Conservation (phyloP, 441 rosid genomes). For the Erodium chrysanthum region DNA sequence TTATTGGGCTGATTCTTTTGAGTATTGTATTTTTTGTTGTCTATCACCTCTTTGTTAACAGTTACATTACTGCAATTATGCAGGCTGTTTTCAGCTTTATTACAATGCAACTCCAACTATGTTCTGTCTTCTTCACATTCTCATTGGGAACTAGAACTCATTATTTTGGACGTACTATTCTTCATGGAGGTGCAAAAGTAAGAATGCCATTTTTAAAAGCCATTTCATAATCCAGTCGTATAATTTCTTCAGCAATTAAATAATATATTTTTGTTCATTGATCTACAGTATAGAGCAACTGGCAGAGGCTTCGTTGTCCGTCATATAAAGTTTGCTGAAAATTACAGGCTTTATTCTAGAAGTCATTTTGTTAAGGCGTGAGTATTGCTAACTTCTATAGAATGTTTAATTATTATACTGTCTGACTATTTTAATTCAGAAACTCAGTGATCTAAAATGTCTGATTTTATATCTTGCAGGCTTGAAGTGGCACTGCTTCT, state of each 20-base stretch:
- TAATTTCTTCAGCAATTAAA: conserved; percentile 14
- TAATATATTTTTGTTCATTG: conserved; percentile 19
- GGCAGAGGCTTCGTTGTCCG: conserved; percentile 97
- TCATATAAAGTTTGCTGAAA: conserved; percentile 86
- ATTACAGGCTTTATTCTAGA: conserved; percentile 92
- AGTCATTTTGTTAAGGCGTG: conserved; percentile 95
- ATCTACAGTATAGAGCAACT: conserved; percentile 83
- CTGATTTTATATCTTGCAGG: conserved; percentile 34
- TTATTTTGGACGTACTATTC: conserved; percentile 94
- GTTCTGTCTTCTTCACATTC: conserved; percentile 98
- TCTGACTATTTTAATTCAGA: background rate
- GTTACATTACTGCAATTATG: conserved; percentile 13
- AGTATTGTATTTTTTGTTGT: background rate
- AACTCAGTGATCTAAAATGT: conserved; percentile 18
- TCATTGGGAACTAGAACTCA: conserved; percentile 94
- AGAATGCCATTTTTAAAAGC: conserved; percentile 15
- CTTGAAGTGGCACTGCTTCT: conserved; percentile 77
- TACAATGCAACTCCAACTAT: conserved; percentile 95
- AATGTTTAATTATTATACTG: conserved; percentile 3
- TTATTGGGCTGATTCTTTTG: background rate
- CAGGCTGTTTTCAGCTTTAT: conserved; percentile 88
- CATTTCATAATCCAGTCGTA: background rate
- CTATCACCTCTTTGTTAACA: conserved; percentile 15
- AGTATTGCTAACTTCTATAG: conserved; percentile 20
- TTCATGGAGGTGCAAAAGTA: conserved; percentile 99